These are phyloP conservation scores for Arthrinium puccinioides DNA, from an alignment of 2,329 filamentous ascomycete genomes.

Conservation along the genomic window DNA sequence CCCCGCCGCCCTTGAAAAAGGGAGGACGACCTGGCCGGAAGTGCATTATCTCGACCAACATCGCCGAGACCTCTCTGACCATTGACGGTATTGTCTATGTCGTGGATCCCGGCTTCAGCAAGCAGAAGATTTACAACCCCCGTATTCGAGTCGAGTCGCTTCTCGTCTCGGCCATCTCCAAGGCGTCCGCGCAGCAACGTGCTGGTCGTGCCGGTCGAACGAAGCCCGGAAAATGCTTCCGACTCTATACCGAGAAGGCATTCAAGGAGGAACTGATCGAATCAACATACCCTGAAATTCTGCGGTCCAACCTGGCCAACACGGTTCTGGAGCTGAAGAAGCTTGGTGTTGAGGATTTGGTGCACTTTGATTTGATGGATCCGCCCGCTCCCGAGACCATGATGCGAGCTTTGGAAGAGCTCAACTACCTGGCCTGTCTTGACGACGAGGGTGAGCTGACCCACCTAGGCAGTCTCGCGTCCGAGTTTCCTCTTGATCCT, in stretches of 20 bases:
- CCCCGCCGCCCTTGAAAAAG: slow-evolving; percentile 63
- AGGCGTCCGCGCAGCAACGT: slow-evolving; percentile 86
- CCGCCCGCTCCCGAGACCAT: slow-evolving; percentile 95
- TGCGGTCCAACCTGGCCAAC: slow-evolving; percentile 88
- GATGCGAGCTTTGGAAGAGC: slow-evolving; percentile 94
- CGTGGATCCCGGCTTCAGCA: slow-evolving; percentile 85
- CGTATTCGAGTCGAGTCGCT: slow-evolving; percentile 80
- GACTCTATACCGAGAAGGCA: slow-evolving; percentile 87
- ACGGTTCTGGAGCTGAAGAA: slow-evolving; percentile 97
- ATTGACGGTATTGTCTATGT: slow-evolving; percentile 90
- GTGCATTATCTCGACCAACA: slow-evolving; percentile 90
- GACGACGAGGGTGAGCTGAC: slow-evolving; percentile 96
- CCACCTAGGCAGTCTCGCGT: slow-evolving; percentile 74
- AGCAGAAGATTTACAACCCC: slow-evolving; percentile 80
- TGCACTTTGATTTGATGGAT: slow-evolving; percentile 99
- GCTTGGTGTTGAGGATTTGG: slow-evolving; percentile 87
- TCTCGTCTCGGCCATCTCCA: slow-evolving; percentile 74
- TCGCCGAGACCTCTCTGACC: slow-evolving; percentile 92
- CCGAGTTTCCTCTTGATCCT: slow-evolving; percentile 92
- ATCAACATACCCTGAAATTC: slow-evolving; percentile 92
- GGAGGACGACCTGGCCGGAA: slow-evolving; percentile 88
- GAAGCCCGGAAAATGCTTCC: slow-evolving; percentile 86
- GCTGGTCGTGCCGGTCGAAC: slow-evolving; percentile 87
- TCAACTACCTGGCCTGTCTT: slow-evolving; percentile 94
- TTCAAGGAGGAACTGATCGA: slow-evolving; percentile 98